phyloP scores from a whole-genome alignment of 106 monocot species.

The Gastrodia elata region DNA sequence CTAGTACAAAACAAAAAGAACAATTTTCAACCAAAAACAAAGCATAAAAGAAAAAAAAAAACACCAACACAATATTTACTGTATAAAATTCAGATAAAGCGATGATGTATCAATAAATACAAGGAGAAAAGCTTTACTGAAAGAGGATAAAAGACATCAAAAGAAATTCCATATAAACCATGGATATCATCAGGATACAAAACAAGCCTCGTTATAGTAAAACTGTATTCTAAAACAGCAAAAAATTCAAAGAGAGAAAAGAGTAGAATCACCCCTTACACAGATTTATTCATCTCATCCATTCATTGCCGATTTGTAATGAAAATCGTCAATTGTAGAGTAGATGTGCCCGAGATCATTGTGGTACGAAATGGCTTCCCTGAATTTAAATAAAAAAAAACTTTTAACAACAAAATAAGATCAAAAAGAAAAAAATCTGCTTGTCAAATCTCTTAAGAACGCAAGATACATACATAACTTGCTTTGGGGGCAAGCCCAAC shows the following conservation, averaged over 20 bases:
- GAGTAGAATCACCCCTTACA: background rate
- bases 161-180: no score
- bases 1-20: no score
- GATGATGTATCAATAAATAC: no score
- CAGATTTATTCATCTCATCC: background rate
- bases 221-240: background rate
- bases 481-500: slow-evolving; percentile 26
- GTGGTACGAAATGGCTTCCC: slow-evolving; percentile 63
- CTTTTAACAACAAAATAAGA: background rate
- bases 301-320: slow-evolving; percentile 39
- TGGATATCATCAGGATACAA: no score
- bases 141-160: no score
- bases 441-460: background rate
- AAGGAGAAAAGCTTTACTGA: no score
- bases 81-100: no score
- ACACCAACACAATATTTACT: no score
- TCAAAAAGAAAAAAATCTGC: background rate
- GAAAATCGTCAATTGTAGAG: slow-evolving; percentile 73
- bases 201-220: no score
- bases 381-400: slow-evolving; percentile 18
- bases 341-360: slow-evolving; percentile 60
- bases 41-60: no score
- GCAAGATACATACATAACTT: slow-evolving; percentile 34
- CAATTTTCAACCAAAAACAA: no score
- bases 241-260: background rate